A percentile compares a stretch with the other conserved stretches of the same genome.
These are phyloP conservation scores for Xenoacremonium recifei DNA, from an alignment of 2,329 filamentous ascomycete species.

Conservation along the genomic window DNA sequence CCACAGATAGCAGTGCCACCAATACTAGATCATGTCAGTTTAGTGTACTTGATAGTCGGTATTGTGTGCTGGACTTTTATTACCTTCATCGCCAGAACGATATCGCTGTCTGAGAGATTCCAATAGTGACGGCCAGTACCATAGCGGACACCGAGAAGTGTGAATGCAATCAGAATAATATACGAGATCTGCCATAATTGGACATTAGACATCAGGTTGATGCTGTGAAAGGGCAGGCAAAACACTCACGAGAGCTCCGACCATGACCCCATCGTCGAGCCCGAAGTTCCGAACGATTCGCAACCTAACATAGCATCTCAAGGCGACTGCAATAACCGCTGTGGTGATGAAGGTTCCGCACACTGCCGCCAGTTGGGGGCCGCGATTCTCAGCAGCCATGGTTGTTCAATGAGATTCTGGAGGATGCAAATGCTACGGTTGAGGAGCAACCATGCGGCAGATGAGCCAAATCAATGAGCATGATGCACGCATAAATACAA, in stretches of 20 bases:
- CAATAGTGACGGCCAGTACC: not conserved
- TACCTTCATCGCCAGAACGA: not conserved
- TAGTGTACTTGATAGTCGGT: not conserved
- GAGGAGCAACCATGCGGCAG: too few species aligned
- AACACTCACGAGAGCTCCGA: not conserved
- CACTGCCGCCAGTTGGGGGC: not conserved
- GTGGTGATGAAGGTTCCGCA: not conserved
- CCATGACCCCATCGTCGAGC: not conserved
- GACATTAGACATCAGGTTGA: too few species aligned
- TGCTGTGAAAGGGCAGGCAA: not conserved
- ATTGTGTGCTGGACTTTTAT: not conserved
- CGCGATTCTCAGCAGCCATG: not conserved
- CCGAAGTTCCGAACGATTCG: not conserved
- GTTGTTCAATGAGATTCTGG: too few species aligned
- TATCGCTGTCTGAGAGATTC: not conserved
- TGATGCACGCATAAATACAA: too few species aligned
- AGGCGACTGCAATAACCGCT: not conserved
- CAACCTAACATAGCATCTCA: not conserved
- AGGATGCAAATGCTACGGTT: too few species aligned
- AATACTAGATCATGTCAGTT: not conserved
- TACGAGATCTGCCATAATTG: not conserved
- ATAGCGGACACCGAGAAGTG: not conserved
- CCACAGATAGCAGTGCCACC: slow-evolving; percentile 14
- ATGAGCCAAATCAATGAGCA: too few species aligned
- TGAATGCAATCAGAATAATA: not conserved